These are phyloP conservation scores for Orbilia javanica DNA, from an alignment of 2,329 filamentous ascomycete genomes.

Conservation along the genomic window DNA sequence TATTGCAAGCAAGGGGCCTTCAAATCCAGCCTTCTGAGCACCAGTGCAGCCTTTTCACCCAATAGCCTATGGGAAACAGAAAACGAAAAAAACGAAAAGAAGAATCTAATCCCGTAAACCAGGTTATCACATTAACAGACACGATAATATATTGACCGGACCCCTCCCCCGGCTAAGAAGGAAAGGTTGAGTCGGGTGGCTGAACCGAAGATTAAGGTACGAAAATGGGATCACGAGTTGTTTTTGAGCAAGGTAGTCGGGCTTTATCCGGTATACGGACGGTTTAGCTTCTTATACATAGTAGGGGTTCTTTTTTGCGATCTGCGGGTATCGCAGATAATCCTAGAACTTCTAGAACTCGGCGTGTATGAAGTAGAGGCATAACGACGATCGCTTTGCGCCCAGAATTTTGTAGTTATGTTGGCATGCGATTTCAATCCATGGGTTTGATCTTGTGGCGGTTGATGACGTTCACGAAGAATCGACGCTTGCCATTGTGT, in stretches of 20 bases:
- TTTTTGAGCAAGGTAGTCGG: constrained; percentile 3
- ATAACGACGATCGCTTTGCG: neutral
- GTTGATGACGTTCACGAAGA: constrained; percentile 7
- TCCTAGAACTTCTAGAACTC: constrained; percentile 29
- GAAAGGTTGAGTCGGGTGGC: constrained; percentile 28
- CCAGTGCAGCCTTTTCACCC: neutral
- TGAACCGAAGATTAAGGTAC: constrained; percentile 45
- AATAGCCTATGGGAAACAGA: neutral
- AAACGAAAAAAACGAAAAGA: neutral
- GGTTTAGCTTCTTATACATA: neutral
- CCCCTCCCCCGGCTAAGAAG: neutral
- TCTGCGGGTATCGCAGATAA: constrained; percentile 1
- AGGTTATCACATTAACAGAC: constrained; percentile 7
- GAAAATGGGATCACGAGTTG: constrained; percentile 27
- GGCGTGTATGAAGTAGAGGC: constrained; percentile 10
- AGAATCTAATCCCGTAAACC: constrained; percentile 2
- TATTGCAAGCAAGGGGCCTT: neutral
- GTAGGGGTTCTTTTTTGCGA: neutral
- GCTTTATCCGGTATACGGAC: constrained; percentile 15
- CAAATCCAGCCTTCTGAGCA: too few species aligned
- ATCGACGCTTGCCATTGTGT: neutral
- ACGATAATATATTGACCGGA: constrained; percentile 6
- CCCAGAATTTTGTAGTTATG: neutral
- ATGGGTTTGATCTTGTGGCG: neutral
- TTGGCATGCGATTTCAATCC: constrained; percentile 11